Evolutionary conservation across 2,329 filamentous ascomycete genomes (phyloP), one percentile per base, ranked within the genome.

Genomic region (Scorias spongiosa): DNA sequence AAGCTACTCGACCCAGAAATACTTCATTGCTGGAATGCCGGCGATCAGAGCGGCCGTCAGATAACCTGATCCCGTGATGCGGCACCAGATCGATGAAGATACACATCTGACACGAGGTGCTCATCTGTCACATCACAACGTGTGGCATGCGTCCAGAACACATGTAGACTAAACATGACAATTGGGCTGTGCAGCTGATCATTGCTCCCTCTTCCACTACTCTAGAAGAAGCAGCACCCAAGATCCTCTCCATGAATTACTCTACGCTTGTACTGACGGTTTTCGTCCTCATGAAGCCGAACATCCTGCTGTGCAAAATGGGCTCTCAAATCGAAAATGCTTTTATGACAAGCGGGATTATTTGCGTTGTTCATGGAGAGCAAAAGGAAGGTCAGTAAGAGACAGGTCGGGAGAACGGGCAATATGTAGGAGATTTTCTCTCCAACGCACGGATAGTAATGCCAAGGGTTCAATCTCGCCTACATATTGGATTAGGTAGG

Each of bases 281-380:
- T 60, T 61, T 57, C 57, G 58, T 60, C 54, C 53, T 62, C 59
- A 61, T 62, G 59, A 58, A 61, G 59, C 58, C 56, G 52, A 57
- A 48, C 57, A 53, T 51, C 50, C 34, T 51, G 51, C 37, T 40
- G 40, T 45, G 42, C 52, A 54, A 50, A 46, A 53, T 52, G 55
- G 56, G 54, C 57, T 60, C 57, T 60, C 58, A 54, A 60, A 50
- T 57, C 54, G 58, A 61, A 60, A 62, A 61, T 62, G 59, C 59
- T 61, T 57, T 62, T 58, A 59, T n/a, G 44, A 57, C 55, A 55
- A 57, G 59, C 60, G 59, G 60, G 58, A 46, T 42, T 39, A 48
- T 61, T 60, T 59, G 58, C 57, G 57, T 61, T 61, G 55, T 59
- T 59, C 53, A 57, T 58, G 46, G 47, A 49, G 49, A 52, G 47